Conservation (phyloP, 345 rosid genomes). For the Salix purpurea region DNA sequence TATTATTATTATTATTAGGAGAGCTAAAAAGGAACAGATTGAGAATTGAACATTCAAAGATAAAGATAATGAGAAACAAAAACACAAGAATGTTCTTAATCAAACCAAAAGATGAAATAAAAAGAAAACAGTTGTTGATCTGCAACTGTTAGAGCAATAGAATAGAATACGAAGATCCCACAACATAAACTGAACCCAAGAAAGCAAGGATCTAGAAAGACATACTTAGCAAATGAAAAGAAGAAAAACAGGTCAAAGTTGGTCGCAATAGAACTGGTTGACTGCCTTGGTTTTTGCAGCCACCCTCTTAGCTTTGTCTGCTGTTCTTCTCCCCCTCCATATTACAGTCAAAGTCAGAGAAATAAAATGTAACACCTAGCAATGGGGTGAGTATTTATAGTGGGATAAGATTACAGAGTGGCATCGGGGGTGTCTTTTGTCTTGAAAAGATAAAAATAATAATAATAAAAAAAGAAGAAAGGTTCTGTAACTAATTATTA, state of each 20-base stretch:
- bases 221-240: constrained; percentile 6
- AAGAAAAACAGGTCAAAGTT: background rate
- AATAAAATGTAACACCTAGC: background rate
- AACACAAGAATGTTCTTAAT: background rate
- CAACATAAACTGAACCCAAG: background rate
- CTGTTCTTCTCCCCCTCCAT: background rate
- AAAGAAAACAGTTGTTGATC: constrained; percentile 21
- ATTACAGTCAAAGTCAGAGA: constrained; percentile 29
- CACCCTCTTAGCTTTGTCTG: constrained; percentile 5
- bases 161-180: constrained; percentile 23
- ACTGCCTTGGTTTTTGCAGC: background rate
- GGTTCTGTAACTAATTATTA: too few relatives aligned
- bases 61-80: background rate
- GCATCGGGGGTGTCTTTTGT: too few relatives aligned
- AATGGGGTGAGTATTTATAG: too few relatives aligned
- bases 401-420: too few relatives aligned
- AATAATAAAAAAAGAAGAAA: too few relatives aligned
- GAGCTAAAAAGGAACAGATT: background rate
- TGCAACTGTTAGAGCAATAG: background rate
- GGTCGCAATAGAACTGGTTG: constrained; percentile 16
- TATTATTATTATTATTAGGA: background rate
- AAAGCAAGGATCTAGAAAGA: constrained; percentile 25
- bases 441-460: too few relatives aligned
- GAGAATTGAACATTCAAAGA: background rate
- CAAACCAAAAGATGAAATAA: constrained; percentile 5